These are phyloP conservation scores for Paraphaeosphaeria minitans DNA, from an alignment of 2,329 filamentous ascomycete species.

Conservation along the genomic window DNA sequence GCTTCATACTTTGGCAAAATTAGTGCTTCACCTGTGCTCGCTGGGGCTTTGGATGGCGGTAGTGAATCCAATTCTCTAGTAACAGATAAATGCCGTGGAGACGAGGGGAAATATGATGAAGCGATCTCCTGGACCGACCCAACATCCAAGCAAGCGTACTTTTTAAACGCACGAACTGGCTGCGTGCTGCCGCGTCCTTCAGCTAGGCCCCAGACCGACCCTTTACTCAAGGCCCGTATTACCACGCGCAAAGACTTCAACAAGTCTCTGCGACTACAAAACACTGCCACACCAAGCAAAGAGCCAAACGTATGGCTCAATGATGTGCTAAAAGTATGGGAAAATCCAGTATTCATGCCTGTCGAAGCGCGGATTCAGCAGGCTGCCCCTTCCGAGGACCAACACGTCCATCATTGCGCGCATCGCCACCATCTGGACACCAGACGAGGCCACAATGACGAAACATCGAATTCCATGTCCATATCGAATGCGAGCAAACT, in stretches of 20 bases:
- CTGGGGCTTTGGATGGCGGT: slow-evolving; percentile 17
- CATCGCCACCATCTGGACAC: slow-evolving; percentile 15
- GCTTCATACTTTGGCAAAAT: slow-evolving; percentile 13
- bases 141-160: slow-evolving; percentile 56
- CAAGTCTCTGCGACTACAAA: slow-evolving; percentile 40
- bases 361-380: slow-evolving; percentile 52
- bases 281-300: slow-evolving; percentile 12
- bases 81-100: not conserved
- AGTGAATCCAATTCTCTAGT: not conserved
- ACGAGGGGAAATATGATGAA: slow-evolving; percentile 31
- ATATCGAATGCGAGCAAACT: slow-evolving; percentile 48
- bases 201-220: slow-evolving; percentile 16
- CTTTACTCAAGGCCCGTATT: not conserved
- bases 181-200: slow-evolving; percentile 36
- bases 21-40: slow-evolving; percentile 16
- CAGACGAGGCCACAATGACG: slow-evolving; percentile 19
- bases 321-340: slow-evolving; percentile 67
- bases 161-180: slow-evolving; percentile 64
- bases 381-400: slow-evolving; percentile 32
- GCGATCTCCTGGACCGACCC: slow-evolving; percentile 66
- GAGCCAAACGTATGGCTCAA: slow-evolving; percentile 60
- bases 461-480: slow-evolving; percentile 35
- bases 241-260: slow-evolving; percentile 29
- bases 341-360: slow-evolving; percentile 75
- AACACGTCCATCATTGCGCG: slow-evolving; percentile 5